Base-by-base conservation (phyloP, 768 basidiomycete species). In the Leucogyrophana mollusca region DNA sequence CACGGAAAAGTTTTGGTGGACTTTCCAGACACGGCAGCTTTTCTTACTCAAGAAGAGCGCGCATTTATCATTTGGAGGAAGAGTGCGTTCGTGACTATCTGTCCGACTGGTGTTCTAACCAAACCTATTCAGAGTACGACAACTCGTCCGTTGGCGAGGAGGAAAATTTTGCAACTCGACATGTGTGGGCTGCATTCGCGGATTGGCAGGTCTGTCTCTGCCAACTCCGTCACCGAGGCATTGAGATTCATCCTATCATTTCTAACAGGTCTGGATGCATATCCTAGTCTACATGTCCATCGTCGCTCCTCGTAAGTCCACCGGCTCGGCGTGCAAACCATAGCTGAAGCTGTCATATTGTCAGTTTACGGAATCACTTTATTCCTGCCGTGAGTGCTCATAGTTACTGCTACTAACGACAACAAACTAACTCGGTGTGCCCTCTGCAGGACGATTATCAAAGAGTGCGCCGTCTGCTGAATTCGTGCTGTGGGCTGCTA, bases 331-430 rank as follows among this genome's bases (percentile, higher is more conserved):
- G 22, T 41, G 10, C 23, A 10, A 30, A 21, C 32, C 18, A 33
- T 27, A 38, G 13, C 17, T 24, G 4, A 35, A 40, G 49, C 17
- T 40, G 3, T 10, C 7, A 10, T 30, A 30, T 30, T 30, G 27
- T 30, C 41, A 83, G 82, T 83, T 1, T 83, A 80, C 51, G 82
- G 82, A 3, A 82, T 82, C 25, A 80, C 82, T 0, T 64, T 82
- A 8, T 85, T 86, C 66, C 59, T 83, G 13, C 81, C 82, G 78
- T 83, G 56, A 51, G 82, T 73, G 17, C 7, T 32, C n/a, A n/a
- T 5, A n/a, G n/a, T n/a, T n/a, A n/a, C n/a, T n/a, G n/a, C n/a
- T n/a, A n/a, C n/a, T n/a, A n/a, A n/a, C n/a, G n/a, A n/a, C n/a
- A n/a, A n/a, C n/a, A n/a, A n/a, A n/a, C n/a, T n/a, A n/a, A n/a